These are phyloP conservation scores for Saccharum spontaneum DNA, from an alignment of 176 grass and related monocot species.

Conservation along the genomic window DNA sequence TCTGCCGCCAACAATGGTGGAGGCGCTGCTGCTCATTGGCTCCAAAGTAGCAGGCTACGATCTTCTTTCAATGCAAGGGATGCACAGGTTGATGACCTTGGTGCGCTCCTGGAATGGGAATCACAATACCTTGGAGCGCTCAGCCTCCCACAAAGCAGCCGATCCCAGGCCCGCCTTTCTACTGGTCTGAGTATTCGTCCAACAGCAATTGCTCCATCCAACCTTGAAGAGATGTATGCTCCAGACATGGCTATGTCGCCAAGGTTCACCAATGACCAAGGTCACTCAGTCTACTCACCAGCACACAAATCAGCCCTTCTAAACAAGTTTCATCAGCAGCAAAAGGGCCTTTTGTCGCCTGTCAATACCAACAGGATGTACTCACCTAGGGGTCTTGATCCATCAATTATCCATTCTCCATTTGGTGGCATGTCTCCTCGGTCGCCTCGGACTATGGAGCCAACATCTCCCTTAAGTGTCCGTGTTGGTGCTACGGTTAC, in stretches of 20 bases:
- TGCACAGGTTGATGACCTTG: constrained; percentile 62
- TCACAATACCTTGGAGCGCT: constrained; percentile 70
- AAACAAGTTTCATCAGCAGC: constrained; percentile 62
- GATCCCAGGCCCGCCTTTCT: constrained; percentile 32
- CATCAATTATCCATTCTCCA: constrained; percentile 47
- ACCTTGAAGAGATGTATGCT: constrained; percentile 73
- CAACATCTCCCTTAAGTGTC: constrained; percentile 55
- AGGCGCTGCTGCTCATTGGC: constrained; percentile 38
- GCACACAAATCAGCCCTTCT: constrained; percentile 77
- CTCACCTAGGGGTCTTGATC: constrained; percentile 58
- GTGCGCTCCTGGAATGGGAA: constrained; percentile 54
- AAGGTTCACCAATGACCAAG: constrained; percentile 73
- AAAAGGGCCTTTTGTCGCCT: constrained; percentile 64
- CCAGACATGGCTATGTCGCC: constrained; percentile 65
- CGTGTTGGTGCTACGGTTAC: constrained; percentile 42
- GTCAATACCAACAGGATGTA: constrained; percentile 75
- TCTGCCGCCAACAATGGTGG: constrained; percentile 46
- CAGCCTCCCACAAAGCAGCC: constrained; percentile 38
- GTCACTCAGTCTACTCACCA: constrained; percentile 56
- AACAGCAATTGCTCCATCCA: constrained; percentile 50
- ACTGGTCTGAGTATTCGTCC: constrained; percentile 44
- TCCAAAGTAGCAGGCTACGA: constrained; percentile 76
- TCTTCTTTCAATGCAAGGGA: constrained; percentile 88
- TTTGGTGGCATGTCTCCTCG: constrained; percentile 59
- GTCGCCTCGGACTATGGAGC: constrained; percentile 71